Base-by-base conservation (phyloP, 1,284 basidiomycete species). In the Ceratobasidium sp. region DNA sequence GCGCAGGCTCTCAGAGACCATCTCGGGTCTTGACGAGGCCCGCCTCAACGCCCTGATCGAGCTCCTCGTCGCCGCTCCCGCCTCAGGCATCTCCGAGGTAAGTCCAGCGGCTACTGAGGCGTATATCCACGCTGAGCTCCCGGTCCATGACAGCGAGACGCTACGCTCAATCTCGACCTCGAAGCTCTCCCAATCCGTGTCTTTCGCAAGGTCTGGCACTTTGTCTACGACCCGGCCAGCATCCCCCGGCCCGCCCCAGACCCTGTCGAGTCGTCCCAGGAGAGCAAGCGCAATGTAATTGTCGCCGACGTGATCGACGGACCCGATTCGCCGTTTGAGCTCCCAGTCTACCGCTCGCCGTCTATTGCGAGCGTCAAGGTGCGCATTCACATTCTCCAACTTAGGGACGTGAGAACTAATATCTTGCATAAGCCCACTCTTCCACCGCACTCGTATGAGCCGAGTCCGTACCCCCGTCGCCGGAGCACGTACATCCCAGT, bases 101-200 rank as follows among this genome's bases (percentile, higher is more conserved):
- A 16, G 49, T 41, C 57, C 43, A 18, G 8, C 41, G 18, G 21
- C n/a, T 11, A 21, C 18, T 7, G n/a, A 8, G 47, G 47, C 26
- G 23, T 28, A 54, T 28, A 18, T 28, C 9, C 21, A 7, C 21
- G 32, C 38, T 41, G 3, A n/a, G 16, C 23, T 7, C 3, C 41
- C 28, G 32, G 28, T n/a, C 38, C n/a, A 8, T 23, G 9, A 2
- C 59, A 66, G 63, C 18, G 32, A 16, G 63, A 66, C 49, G 63
- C 63, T 9, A 66, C 63, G 30, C 63, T 66, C 63, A 54, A 52
- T 14, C 63, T 66, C 49, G 63, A 66, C 32, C 63, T 66, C 63
- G 63, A 66, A n/a, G 26, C 49, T 2, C 63, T 66, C 63, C 63
- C 63, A 5, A 35, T 66, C 5, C 49, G 63, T 11, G 63, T 66